phyloP scores from a whole-genome alignment of 208 protist genomes.

The Eutreptiella sp. region DNA sequence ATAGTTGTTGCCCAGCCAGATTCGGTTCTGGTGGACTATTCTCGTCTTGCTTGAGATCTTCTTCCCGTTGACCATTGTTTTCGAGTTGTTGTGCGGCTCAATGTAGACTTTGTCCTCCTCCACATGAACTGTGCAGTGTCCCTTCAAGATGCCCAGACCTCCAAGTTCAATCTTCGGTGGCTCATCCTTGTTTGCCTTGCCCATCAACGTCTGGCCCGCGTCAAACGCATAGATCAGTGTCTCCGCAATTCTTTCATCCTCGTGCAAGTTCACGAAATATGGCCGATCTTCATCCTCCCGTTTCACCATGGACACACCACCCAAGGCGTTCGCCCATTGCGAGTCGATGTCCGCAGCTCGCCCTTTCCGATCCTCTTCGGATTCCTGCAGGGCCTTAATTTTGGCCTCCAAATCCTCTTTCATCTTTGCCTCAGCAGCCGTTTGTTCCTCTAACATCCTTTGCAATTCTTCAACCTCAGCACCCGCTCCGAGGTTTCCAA shows the following conservation, averaged over 20 bases:
- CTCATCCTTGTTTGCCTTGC: conserved; percentile 25
- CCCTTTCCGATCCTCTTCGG: neutral
- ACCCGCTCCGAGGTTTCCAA: neutral
- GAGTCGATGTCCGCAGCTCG: neutral
- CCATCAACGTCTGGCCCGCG: conserved; percentile 6
- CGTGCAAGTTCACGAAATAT: conserved; percentile 32
- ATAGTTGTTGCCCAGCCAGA: conserved; percentile 50
- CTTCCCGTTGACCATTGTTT: conserved; percentile 38
- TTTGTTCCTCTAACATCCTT: conserved; percentile 21
- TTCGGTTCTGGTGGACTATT: conserved; percentile 33
- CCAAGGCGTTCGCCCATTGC: conserved; percentile 18
- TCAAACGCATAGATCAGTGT: conserved; percentile 29
- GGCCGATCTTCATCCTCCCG: conserved; percentile 2
- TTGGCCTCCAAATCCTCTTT: conserved; percentile 12
- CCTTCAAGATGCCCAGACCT: conserved; percentile 31
- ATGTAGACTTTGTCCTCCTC: neutral
- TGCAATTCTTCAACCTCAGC: neutral
- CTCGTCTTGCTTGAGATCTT: conserved; percentile 24
- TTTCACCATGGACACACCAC: conserved; percentile 12
- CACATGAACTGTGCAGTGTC: conserved; percentile 20
- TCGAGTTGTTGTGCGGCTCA: neutral
- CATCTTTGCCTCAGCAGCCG: conserved; percentile 8
- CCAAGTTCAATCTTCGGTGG: conserved; percentile 27
- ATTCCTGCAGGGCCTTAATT: neutral
- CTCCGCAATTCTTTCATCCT: conserved; percentile 21